phyloP scores from a whole-genome alignment of 1,139 yeast genomes.

The Saccharomyces hybrid region DNA sequence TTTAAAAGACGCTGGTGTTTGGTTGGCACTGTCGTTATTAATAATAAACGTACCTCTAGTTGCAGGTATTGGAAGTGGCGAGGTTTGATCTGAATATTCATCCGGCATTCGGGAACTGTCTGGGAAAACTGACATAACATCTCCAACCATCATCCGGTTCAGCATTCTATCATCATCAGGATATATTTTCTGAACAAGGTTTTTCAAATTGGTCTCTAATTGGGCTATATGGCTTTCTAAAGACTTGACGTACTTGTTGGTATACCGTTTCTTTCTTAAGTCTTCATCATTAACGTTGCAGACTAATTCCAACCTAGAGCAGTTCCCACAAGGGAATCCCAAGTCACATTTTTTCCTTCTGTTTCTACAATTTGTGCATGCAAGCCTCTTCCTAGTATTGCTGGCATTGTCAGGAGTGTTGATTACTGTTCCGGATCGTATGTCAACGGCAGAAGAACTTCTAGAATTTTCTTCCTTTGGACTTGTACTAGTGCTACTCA shows the following conservation, averaged over 20 bases:
- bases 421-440: background rate
- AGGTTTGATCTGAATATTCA: background rate
- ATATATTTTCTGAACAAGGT: conserved; percentile 17
- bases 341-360: conserved; percentile 44
- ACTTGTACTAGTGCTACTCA: background rate
- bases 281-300: conserved; percentile 47
- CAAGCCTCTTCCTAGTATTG: conserved; percentile 20
- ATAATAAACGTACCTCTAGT: conserved; percentile 1
- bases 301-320: conserved; percentile 39
- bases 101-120: background rate
- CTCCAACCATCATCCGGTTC: conserved; percentile 19
- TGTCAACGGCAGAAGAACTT: background rate
- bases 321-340: conserved; percentile 44
- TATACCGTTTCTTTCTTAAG: conserved; percentile 46
- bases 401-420: background rate
- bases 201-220: conserved; percentile 24
- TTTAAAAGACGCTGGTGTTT: background rate
- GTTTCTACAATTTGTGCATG: conserved; percentile 30
- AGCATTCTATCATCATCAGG: conserved; percentile 14
- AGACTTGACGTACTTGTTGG: conserved; percentile 41
- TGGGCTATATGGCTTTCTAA: conserved; percentile 29
- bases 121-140: conserved; percentile 12
- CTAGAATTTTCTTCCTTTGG: background rate
- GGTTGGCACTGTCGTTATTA: background rate
- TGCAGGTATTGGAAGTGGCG: background rate